phyloP scores from a whole-genome alignment of 2,329 filamentous ascomycete genomes.

The Alternaria gaisen region DNA sequence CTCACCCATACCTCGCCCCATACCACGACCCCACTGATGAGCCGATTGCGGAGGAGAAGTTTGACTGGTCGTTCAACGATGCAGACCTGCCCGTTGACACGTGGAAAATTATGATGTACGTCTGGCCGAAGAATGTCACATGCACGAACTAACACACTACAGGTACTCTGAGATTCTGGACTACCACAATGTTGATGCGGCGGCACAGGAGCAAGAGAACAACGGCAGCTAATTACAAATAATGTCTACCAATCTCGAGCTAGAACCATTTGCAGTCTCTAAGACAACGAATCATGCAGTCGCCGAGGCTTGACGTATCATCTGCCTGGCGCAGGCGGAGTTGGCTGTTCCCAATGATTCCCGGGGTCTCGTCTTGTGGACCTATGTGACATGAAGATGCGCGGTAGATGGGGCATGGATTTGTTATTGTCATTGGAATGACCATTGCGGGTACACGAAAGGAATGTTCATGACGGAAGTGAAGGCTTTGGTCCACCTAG shows the following conservation, averaged over 20 bases:
- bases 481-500: conserved; percentile 18
- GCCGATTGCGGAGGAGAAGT: conserved; percentile 94
- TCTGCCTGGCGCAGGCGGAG: conserved; percentile 26
- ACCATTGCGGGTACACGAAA: conserved; percentile 23
- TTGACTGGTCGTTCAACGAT: conserved; percentile 99
- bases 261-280: conserved; percentile 23
- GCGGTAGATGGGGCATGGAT: conserved; percentile 28
- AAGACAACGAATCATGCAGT: conserved; percentile 19
- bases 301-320: conserved; percentile 20
- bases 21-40: conserved; percentile 99
- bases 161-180: conserved; percentile 99
- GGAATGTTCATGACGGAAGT: conserved; percentile 13
- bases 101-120: conserved; percentile 99
- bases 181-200: conserved; percentile 91
- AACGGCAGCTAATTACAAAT: conserved; percentile 42
- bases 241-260: conserved; percentile 10
- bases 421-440: conserved; percentile 22
- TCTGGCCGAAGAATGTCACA: background rate
- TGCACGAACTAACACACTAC: conserved; percentile 26
- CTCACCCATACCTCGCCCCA: conserved; percentile 91
- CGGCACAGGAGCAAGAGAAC: conserved; percentile 55
- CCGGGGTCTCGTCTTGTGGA: conserved; percentile 27
- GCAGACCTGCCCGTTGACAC: conserved; percentile 96
- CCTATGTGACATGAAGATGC: conserved; percentile 19
- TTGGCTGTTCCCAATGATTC: conserved; percentile 25